Base-by-base conservation (phyloP, 2,329 filamentous ascomycete species). In the Colletotrichum truncatum region DNA sequence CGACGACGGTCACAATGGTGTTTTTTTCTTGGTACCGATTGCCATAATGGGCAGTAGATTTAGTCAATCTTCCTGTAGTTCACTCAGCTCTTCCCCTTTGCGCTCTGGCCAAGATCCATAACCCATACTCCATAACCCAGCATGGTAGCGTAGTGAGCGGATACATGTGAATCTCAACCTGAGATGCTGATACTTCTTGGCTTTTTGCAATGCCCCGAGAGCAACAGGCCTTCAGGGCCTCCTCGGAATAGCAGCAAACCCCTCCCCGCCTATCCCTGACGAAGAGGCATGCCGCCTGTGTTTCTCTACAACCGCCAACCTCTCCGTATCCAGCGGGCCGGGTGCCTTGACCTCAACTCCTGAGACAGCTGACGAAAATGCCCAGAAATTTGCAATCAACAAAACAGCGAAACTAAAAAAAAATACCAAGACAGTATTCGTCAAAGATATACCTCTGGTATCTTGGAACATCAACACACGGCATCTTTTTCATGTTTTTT, bases 151-250 rank as follows among this genome's bases (percentile, higher is more conserved):
- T 61, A 43, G 32, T 32, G 46, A 48, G 32, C 55, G 55, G 43
- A 57, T 48, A 36, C 56, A 64, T 64, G 62, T 64, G 60, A 59
- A 52, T 52, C 38, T 36, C 57, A 61, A 54, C 56, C 49, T 41
- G 62, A 49, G 49, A 49, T 65, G 62, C 18, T 62, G 62, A 54
- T 61, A 62, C 62, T 36, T 61, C 48, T 65, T 65, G 62, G 62
- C 48, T 49, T 61, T 30, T 61, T 30, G 56, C 56, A 61, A 62
- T 62, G 56, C 48, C 56, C 59, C 56, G 48, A 60, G 43, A 54
- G 23, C 45, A 51, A 39, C 30, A 30, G 30, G 32, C 36, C 39
- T 16, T 36, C 23, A 21, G 30, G 32, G 21, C 55, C 49, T 49
- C 55, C 49, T 49, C 48, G 54, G 48, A 65, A 61, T 54, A 61